Conservation (phyloP, 768 basidiomycete species). For the Lentinula edodes region DNA sequence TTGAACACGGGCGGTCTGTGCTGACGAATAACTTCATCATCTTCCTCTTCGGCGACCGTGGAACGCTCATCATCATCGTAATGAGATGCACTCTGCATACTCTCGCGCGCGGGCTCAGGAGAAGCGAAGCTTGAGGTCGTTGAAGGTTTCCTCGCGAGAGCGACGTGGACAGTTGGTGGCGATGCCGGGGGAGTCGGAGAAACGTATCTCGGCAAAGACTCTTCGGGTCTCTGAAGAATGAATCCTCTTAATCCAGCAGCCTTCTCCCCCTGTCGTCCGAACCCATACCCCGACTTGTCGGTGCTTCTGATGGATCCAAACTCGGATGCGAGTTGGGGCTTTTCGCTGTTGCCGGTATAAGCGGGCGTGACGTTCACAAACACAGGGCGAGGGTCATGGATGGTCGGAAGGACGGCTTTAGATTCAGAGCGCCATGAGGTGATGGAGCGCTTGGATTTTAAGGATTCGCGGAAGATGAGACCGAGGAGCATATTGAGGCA, state of each 20-base stretch:
- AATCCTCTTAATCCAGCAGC: constrained; percentile 56
- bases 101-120: neutral
- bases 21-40: neutral
- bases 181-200: constrained; percentile 22
- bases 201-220: constrained; percentile 56
- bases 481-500: constrained; percentile 81
- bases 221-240: constrained; percentile 40
- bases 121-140: constrained; percentile 14
- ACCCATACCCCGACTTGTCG: constrained; percentile 57
- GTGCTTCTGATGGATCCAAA: constrained; percentile 8
- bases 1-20: constrained; percentile 5
- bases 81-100: neutral
- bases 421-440: constrained; percentile 56
- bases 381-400: constrained; percentile 28
- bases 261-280: constrained; percentile 76
- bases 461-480: constrained; percentile 62
- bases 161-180: constrained; percentile 7
- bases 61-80: constrained; percentile 6
- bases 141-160: constrained; percentile 3
- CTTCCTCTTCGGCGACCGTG: constrained; percentile 6
- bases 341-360: constrained; percentile 21
- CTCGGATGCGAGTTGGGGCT: constrained; percentile 10
- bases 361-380: constrained; percentile 30
- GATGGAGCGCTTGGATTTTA: constrained; percentile 58
- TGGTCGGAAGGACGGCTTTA: constrained; percentile 41